Base-by-base conservation (phyloP, 352 stramenopile genomes). In the Nothophytophthora sp. region DNA sequence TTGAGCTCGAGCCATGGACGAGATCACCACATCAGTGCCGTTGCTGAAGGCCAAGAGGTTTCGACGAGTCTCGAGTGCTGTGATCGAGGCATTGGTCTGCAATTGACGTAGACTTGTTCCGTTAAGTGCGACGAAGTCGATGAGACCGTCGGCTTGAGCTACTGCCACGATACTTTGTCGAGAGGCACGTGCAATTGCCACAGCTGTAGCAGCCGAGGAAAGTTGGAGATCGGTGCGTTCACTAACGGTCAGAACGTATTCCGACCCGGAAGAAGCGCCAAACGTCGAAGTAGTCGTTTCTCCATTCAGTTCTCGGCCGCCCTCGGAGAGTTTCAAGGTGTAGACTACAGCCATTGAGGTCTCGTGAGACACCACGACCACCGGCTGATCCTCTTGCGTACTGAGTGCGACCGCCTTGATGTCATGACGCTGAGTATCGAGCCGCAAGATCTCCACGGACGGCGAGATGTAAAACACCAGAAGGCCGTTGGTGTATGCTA, bases 11-110 rank as follows among this genome's bases (percentile, higher is more conserved):
- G 55, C 56, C 42, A 85, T 48, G 0, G 58, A 64, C 1, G 74
- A 60, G 1, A 87, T 8, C 3, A 76, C 35, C 4, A 65, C 36
- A 5, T 46, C 42, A 1, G 63, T 68, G 5, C 47, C 57, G 39
- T 76, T 73, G 9, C 35, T 70, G 29, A 89, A 79, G 5, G 65
- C 78, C 0, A 87, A 12, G 0, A 80, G 25, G 35, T 77, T 71
- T 3, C 76, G 58, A 9, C 63, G 55, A 1, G 59, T 69, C n/a
- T 64, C 63, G 27, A 89, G 55, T 0, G 46, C 58, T 35, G 51
- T 22, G 7, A 62, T 63, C 8, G 45, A 39, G 4, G 70, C 33
- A 5, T 58, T 48, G 9, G 60, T 71, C 4, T 57, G 34, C 11
- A 81, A 22, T 13, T 69, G 53, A 16, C 76, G 73, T 4, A 89